These are phyloP conservation scores for Gymnopilus junonius DNA, from an alignment of 768 basidiomycete species.

Conservation along the genomic window DNA sequence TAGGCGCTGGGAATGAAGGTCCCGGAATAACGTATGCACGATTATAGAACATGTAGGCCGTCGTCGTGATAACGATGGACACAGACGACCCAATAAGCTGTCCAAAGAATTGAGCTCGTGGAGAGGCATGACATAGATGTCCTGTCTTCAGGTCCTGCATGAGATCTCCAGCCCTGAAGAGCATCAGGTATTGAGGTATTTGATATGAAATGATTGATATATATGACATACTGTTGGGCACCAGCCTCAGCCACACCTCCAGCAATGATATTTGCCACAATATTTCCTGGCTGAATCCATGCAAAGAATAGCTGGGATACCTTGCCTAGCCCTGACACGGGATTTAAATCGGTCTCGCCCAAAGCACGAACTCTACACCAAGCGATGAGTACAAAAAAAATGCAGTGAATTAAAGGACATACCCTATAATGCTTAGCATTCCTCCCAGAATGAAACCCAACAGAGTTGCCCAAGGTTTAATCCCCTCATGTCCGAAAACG, in stretches of 20 bases:
- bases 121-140: conserved; percentile 89
- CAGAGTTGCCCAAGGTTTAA: conserved; percentile 93
- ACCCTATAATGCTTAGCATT: conserved; percentile 86
- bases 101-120: conserved; percentile 92
- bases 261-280: conserved; percentile 97
- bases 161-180: conserved; percentile 84
- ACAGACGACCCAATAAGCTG: conserved; percentile 90
- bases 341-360: conserved; percentile 95
- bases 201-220: not conserved
- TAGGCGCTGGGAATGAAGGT: conserved; percentile 94
- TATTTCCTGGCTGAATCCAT: conserved; percentile 91
- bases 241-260: conserved; percentile 97
- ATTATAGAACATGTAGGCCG: conserved; percentile 87
- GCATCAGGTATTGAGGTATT: not conserved
- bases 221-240: conserved; percentile 77
- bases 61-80: conserved; percentile 87
- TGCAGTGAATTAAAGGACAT: not conserved
- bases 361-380: conserved; percentile 82
- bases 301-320: conserved; percentile 94
- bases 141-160: conserved; percentile 99
- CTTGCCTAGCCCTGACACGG: conserved; percentile 92
- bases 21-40: conserved; percentile 89
- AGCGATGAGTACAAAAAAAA: not conserved
- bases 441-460: conserved; percentile 84
- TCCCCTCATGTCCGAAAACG: conserved; percentile 90